phyloP scores from a whole-genome alignment of 1,139 yeast genomes.

The Geotrichum klebahnii region DNA sequence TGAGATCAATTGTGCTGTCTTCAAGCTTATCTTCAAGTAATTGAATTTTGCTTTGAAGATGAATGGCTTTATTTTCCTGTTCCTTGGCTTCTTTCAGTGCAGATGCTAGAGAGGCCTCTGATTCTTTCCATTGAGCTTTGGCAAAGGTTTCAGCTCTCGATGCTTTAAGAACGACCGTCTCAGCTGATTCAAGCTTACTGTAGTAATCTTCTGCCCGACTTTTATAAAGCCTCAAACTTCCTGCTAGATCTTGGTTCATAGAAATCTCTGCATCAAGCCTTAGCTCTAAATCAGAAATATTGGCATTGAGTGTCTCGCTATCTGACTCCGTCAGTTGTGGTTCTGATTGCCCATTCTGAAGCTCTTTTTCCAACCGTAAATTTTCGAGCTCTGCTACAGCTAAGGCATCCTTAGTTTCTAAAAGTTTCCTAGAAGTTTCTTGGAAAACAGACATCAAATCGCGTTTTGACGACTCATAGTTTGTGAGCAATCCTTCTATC shows the following conservation, averaged over 20 bases:
- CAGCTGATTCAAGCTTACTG: slow-evolving; percentile 72
- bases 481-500: slow-evolving; percentile 28
- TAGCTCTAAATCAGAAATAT: slow-evolving; percentile 37
- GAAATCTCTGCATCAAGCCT: slow-evolving; percentile 51
- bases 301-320: slow-evolving; percentile 24
- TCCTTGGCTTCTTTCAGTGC: slow-evolving; percentile 59
- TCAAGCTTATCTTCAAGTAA: slow-evolving; percentile 56
- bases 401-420: slow-evolving; percentile 50
- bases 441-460: slow-evolving; percentile 54
- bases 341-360: slow-evolving; percentile 14
- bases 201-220: slow-evolving; percentile 72
- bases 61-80: slow-evolving; percentile 55
- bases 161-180: slow-evolving; percentile 63
- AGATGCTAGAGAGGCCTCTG: slow-evolving; percentile 51
- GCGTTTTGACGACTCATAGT: slow-evolving; percentile 37
- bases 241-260: slow-evolving; percentile 51
- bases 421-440: slow-evolving; percentile 53
- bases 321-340: slow-evolving; percentile 22
- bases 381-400: slow-evolving; percentile 43
- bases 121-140: slow-evolving; percentile 53
- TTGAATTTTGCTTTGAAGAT: slow-evolving; percentile 52
- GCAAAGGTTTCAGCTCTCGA: slow-evolving; percentile 58
- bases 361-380: slow-evolving; percentile 47
- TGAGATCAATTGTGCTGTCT: slow-evolving; percentile 55
- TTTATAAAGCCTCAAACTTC: slow-evolving; percentile 59